Percentiles rank a stretch among this genome's conserved stretches.
Conservation (phyloP, 352 stramenopile genomes). For the Pythium sp. region DNA sequence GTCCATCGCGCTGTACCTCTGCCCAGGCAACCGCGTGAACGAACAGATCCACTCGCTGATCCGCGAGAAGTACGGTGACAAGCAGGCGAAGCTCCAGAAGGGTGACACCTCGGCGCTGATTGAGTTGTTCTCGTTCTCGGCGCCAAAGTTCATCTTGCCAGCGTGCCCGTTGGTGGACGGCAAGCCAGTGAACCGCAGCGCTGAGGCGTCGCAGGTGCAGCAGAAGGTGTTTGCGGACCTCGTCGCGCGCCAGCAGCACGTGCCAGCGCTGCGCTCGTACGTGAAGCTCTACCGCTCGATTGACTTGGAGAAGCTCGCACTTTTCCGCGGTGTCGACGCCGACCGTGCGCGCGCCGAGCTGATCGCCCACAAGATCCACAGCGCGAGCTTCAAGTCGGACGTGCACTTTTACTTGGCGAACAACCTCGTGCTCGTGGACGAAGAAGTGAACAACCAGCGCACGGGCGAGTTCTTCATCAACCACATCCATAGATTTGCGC, state of each 20-base stretch:
- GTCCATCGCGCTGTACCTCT: slow-evolving; percentile 88
- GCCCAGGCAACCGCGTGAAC: slow-evolving; percentile 81
- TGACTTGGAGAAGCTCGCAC: slow-evolving; percentile 91
- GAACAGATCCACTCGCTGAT: slow-evolving; percentile 86
- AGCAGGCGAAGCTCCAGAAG: slow-evolving; percentile 85
- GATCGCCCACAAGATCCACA: slow-evolving; percentile 79
- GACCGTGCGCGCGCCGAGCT: slow-evolving; percentile 70
- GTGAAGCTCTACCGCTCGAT: slow-evolving; percentile 98
- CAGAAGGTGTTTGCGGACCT: slow-evolving; percentile 89
- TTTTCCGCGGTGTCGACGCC: slow-evolving; percentile 84
- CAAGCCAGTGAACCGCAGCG: slow-evolving; percentile 47
- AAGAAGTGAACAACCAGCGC: slow-evolving; percentile 82
- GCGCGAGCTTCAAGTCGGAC: slow-evolving; percentile 60
- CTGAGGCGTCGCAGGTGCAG: slow-evolving; percentile 72
- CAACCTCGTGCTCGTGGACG: slow-evolving; percentile 79
- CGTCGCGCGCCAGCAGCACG: slow-evolving; percentile 82
- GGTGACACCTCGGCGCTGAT: slow-evolving; percentile 76
- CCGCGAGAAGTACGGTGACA: slow-evolving; percentile 94
- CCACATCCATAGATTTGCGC: slow-evolving; percentile 86
- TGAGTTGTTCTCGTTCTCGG: slow-evolving; percentile 91
- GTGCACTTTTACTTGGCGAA: slow-evolving; percentile 83
- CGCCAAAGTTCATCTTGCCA: slow-evolving; percentile 95
- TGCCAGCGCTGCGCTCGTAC: slow-evolving; percentile 92
- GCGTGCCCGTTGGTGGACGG: slow-evolving; percentile 60
- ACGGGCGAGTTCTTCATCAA: slow-evolving; percentile 89